Percentiles rank a stretch among this genome's conserved stretches.
phyloP scores from a whole-genome alignment of 768 basidiomycete genomes.

The Rhizopogon salebrosus region DNA sequence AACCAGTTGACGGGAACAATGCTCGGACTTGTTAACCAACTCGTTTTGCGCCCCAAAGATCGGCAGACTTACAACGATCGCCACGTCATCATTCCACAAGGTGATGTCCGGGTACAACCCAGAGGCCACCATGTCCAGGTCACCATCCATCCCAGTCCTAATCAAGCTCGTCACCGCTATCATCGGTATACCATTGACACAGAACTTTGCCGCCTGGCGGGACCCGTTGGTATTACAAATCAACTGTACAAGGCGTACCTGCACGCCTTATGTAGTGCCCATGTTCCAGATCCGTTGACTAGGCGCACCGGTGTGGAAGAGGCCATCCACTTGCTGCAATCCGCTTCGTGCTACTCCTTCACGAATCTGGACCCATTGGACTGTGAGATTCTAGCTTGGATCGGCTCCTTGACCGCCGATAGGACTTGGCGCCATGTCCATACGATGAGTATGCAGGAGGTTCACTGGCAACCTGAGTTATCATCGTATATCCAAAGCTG shows the following conservation, averaged over 20 bases:
- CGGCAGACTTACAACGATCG: not conserved
- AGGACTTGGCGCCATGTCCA: too few relatives aligned
- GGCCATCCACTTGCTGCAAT: slow-evolving; percentile 31
- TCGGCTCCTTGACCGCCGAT: slow-evolving; percentile 27
- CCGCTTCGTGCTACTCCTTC: slow-evolving; percentile 33
- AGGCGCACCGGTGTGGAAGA: slow-evolving; percentile 35
- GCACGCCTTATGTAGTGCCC: slow-evolving; percentile 36
- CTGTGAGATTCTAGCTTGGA: slow-evolving; percentile 23
- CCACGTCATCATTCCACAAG: slow-evolving; percentile 10
- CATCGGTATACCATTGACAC: slow-evolving; percentile 21
- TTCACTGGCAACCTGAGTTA: too few relatives aligned
- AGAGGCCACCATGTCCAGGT: not conserved
- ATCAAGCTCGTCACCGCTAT: slow-evolving; percentile 8
- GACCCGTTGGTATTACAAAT: slow-evolving; percentile 14
- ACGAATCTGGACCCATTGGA: slow-evolving; percentile 24
- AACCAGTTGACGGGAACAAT: slow-evolving; percentile 35
- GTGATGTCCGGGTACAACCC: not conserved
- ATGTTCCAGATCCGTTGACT: slow-evolving; percentile 34
- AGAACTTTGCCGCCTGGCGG: slow-evolving; percentile 19
- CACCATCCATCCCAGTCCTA: not conserved
- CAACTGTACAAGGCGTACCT: slow-evolving; percentile 32
- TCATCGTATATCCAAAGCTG: too few relatives aligned
- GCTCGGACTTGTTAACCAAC: slow-evolving; percentile 32
- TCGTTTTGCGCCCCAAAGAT: slow-evolving; percentile 29
- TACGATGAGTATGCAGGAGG: too few relatives aligned